Conservation (phyloP, 2,329 filamentous ascomycete species). For the Verticillium dahliae region DNA sequence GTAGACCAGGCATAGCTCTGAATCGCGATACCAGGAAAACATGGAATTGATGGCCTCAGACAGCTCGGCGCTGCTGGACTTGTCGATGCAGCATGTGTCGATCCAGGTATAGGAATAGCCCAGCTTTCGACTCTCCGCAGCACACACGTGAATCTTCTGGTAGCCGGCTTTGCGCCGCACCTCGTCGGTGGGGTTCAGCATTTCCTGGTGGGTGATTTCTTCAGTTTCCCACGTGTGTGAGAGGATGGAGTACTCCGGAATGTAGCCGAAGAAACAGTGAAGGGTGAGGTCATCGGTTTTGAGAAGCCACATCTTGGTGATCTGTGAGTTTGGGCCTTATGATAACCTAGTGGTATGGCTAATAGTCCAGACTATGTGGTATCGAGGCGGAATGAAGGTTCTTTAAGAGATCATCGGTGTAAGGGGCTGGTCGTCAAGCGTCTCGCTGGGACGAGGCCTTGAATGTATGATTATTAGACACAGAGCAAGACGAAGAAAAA, state of each 20-base stretch:
- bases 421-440: too few species aligned
- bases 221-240: slow-evolving; percentile 22
- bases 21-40: slow-evolving; percentile 5
- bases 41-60: slow-evolving; percentile 9
- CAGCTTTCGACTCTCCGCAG: not conserved
- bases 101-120: not conserved
- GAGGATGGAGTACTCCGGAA: slow-evolving; percentile 20
- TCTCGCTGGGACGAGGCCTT: too few species aligned
- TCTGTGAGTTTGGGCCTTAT: too few species aligned
- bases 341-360: not conserved
- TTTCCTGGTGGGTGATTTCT: slow-evolving; percentile 17
- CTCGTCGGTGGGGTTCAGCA: not conserved
- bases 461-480: too few species aligned
- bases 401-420: too few species aligned
- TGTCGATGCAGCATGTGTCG: slow-evolving; percentile 5
- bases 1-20: slow-evolving; percentile 6
- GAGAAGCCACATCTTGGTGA: not conserved
- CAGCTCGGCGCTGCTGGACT: slow-evolving; percentile 3
- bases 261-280: not conserved
- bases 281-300: not conserved
- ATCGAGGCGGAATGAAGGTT: too few species aligned
- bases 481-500: too few species aligned
- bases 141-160: not conserved
- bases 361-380: too few species aligned
- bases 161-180: not conserved